Conservation (phyloP, 805 yeast genomes). For the Diddensiella caesifluorescens region DNA sequence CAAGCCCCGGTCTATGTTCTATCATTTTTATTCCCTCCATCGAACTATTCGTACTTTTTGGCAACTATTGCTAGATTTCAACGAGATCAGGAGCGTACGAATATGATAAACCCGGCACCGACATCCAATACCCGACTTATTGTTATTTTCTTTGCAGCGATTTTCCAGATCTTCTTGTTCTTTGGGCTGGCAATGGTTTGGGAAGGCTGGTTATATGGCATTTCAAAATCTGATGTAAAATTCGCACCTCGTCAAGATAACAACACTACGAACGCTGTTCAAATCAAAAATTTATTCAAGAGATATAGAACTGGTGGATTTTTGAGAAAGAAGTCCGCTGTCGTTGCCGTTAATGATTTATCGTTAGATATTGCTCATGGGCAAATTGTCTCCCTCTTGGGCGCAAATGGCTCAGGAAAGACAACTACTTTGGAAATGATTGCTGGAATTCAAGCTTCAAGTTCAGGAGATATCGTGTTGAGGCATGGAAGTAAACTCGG, state of each 20-base stretch:
- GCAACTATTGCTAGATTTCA: conserved; percentile 31
- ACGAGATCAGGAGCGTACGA: conserved; percentile 21
- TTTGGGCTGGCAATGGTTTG: conserved; percentile 24
- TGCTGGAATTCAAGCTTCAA: conserved; percentile 31
- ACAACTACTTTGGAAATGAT: conserved; percentile 36
- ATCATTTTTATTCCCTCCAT: conserved; percentile 32
- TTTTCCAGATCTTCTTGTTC: conserved; percentile 29
- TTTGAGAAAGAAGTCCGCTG: conserved; percentile 11
- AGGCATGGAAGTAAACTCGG: conserved; percentile 28
- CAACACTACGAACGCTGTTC: conserved; percentile 20
- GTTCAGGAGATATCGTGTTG: conserved; percentile 26
- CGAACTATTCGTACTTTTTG: conserved; percentile 32
- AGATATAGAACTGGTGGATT: conserved; percentile 19
- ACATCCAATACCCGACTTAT: conserved; percentile 21
- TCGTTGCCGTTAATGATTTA: conserved; percentile 31
- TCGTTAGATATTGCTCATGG: conserved; percentile 27
- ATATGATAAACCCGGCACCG: conserved; percentile 28
- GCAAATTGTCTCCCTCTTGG: conserved; percentile 32
- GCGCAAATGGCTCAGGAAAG: conserved; percentile 37
- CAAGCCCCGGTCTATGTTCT: conserved; percentile 27
- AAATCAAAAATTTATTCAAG: conserved; percentile 25
- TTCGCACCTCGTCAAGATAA: conserved; percentile 9
- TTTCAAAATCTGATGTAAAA: conserved; percentile 17
- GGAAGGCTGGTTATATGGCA: conserved; percentile 28
- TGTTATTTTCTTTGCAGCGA: conserved; percentile 31